Evolutionary conservation across 495 filamentous ascomycete species (phyloP).

Genomic region (Umbilicaria muhlenbergii): DNA sequence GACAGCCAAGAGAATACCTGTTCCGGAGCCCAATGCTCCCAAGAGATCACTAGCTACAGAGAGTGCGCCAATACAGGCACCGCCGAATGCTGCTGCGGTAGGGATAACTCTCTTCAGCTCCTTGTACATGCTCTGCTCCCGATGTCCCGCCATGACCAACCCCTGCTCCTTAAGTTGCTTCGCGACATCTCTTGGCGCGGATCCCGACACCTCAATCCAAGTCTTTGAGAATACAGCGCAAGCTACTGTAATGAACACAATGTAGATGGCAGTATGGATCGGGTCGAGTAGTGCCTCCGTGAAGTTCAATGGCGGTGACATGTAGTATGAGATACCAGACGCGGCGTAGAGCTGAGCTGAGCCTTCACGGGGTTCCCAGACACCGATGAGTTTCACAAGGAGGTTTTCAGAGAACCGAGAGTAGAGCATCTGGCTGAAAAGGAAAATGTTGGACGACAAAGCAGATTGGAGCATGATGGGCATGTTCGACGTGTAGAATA

Average conservation of each 20-base stretch:
- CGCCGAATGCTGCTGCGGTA: slow-evolving; percentile 94
- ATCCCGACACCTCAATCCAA: slow-evolving; percentile 99
- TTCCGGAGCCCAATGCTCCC: slow-evolving; percentile 91
- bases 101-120: slow-evolving; percentile 98
- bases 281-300: slow-evolving; percentile 91
- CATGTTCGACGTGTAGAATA: slow-evolving; percentile 60
- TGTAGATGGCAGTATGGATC: slow-evolving; percentile 91
- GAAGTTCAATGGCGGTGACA: slow-evolving; percentile 96
- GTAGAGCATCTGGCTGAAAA: slow-evolving; percentile 98
- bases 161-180: slow-evolving; percentile 99
- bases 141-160: slow-evolving; percentile 97
- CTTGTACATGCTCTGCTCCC: slow-evolving; percentile 99
- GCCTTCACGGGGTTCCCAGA: slow-evolving; percentile 96
- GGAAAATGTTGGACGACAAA: slow-evolving; percentile 96
- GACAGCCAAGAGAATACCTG: slow-evolving; percentile 93
- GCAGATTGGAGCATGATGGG: slow-evolving; percentile 99
- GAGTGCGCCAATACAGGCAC: slow-evolving; percentile 96
- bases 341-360: slow-evolving; percentile 85
- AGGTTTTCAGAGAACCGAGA: slow-evolving; percentile 97
- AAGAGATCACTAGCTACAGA: slow-evolving; percentile 91
- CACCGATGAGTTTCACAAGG: slow-evolving; percentile 86
- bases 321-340: slow-evolving; percentile 95
- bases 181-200: slow-evolving; percentile 90
- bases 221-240: slow-evolving; percentile 99
- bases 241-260: slow-evolving; percentile 90